Conservation (phyloP, 2,329 filamentous ascomycete genomes). For the Alternaria triticina region DNA sequence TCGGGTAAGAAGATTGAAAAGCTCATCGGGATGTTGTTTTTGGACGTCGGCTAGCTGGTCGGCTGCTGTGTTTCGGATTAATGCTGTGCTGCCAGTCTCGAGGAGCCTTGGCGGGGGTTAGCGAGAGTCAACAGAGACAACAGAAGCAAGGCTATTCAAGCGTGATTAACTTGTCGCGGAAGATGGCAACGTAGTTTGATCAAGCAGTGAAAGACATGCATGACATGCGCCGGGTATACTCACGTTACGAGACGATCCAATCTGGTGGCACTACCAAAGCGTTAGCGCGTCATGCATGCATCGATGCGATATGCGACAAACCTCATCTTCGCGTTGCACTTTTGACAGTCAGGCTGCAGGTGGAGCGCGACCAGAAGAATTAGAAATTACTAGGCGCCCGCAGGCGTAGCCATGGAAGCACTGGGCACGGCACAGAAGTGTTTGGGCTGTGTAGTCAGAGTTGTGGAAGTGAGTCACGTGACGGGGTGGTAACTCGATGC, state of each 20-base stretch:
- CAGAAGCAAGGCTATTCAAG: background rate
- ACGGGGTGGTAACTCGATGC: conserved; percentile 29
- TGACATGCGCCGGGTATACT: conserved; percentile 27
- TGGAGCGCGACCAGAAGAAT: conserved; percentile 16
- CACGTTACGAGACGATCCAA: conserved; percentile 49
- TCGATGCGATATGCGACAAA: conserved; percentile 24
- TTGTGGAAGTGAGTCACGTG: conserved; percentile 27
- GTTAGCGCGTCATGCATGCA: conserved; percentile 44
- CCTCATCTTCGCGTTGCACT: conserved; percentile 34
- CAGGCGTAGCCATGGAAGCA: conserved; percentile 30
- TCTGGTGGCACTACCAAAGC: conserved; percentile 45
- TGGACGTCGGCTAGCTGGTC: conserved; percentile 97
- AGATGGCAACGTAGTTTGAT: background rate
- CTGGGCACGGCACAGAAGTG: conserved; percentile 1
- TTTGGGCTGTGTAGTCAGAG: background rate
- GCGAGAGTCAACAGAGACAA: conserved; percentile 15
- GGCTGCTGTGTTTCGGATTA: conserved; percentile 96
- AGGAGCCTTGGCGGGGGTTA: conserved; percentile 70
- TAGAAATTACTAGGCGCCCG: conserved; percentile 37
- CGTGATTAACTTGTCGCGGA: background rate
- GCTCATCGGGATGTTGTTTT: conserved; percentile 95
- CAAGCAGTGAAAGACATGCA: background rate
- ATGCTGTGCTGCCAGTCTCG: conserved; percentile 93
- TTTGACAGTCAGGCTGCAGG: conserved; percentile 12
- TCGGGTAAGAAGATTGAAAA: conserved; percentile 91